Percentiles rank a stretch among this genome's conserved stretches.
These are phyloP conservation scores for Coelastrella sp. DNA, from an alignment of 139 green algal genomes.

Conservation along the genomic window DNA sequence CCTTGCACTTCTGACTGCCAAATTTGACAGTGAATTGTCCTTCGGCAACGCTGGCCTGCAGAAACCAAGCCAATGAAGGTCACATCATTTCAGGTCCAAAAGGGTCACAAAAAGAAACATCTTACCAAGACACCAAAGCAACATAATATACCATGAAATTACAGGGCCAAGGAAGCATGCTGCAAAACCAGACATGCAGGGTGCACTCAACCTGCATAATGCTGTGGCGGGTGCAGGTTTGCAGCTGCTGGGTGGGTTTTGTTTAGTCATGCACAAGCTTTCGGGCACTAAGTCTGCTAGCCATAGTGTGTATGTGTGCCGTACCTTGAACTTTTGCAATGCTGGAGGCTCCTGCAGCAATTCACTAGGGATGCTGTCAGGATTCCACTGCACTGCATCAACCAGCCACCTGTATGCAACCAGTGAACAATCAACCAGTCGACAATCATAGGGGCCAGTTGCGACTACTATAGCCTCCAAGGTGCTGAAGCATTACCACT, in stretches of 20 bases:
- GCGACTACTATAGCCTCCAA: no score
- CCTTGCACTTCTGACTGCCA: no score
- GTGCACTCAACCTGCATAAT: not conserved
- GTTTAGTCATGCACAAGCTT: not conserved
- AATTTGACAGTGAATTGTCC: not conserved
- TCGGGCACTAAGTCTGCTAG: no score
- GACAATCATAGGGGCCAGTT: not conserved
- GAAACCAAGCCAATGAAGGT: not conserved
- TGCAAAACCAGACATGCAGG: not conserved
- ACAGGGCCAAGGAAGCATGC: not conserved
- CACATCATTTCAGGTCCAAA: not conserved
- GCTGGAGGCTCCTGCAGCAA: slow-evolving; percentile 18
- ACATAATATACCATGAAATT: not conserved
- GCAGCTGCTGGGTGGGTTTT: not conserved
- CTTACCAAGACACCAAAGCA: not conserved
- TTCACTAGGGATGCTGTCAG: slow-evolving; percentile 12
- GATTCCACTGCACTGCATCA: slow-evolving; percentile 5
- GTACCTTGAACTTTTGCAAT: slow-evolving; percentile 29
- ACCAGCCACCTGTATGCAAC: slow-evolving; percentile 26
- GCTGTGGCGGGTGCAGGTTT: no score
- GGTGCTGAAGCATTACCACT: no score
- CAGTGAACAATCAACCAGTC: not conserved
- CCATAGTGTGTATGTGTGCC: not conserved
- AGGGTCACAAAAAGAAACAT: not conserved
- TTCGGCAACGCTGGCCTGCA: not conserved